These are phyloP conservation scores for Pyrenochaeta sp. DNA, from an alignment of 2,329 filamentous ascomycete species.

Conservation along the genomic window DNA sequence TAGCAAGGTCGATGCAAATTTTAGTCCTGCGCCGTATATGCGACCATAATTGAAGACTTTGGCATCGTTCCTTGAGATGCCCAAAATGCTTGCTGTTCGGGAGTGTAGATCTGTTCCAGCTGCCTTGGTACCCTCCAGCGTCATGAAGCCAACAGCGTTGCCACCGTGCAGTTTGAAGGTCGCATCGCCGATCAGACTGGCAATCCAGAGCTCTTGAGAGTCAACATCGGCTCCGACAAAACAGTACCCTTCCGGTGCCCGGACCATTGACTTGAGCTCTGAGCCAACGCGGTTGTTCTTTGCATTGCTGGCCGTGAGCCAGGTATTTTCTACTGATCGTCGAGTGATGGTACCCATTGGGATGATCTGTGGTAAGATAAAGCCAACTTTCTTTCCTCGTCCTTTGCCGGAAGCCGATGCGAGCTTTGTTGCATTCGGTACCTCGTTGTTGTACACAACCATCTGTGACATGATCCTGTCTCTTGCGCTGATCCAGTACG, in stretches of 20 bases:
- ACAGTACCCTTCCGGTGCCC: constrained; percentile 85
- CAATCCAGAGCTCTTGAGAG: constrained; percentile 98
- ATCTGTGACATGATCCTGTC: constrained; percentile 95
- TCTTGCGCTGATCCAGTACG: constrained; percentile 97
- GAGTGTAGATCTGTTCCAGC: constrained; percentile 95
- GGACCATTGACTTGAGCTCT: constrained; percentile 96
- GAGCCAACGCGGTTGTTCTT: constrained; percentile 96
- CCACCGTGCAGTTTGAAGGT: constrained; percentile 95
- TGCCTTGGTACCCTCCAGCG: constrained; percentile 92
- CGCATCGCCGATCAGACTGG: constrained; percentile 90
- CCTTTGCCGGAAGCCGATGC: constrained; percentile 30
- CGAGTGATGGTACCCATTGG: constrained; percentile 98
- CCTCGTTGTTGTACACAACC: constrained; percentile 83
- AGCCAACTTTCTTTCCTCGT: constrained; percentile 64
- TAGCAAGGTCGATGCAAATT: constrained; percentile 88
- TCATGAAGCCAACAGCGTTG: constrained; percentile 99
- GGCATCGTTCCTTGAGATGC: constrained; percentile 92
- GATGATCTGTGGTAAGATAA: constrained; percentile 93
- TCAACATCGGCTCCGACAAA: constrained; percentile 98
- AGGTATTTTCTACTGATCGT: constrained; percentile 94
- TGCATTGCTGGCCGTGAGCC: constrained; percentile 96
- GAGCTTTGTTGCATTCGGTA: constrained; percentile 27
- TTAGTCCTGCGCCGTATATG: constrained; percentile 96
- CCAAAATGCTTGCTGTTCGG: constrained; percentile 88
- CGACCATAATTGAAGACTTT: constrained; percentile 99